phyloP scores from a whole-genome alignment of 768 basidiomycete species.

The Phanerodontia chrysosporium region DNA sequence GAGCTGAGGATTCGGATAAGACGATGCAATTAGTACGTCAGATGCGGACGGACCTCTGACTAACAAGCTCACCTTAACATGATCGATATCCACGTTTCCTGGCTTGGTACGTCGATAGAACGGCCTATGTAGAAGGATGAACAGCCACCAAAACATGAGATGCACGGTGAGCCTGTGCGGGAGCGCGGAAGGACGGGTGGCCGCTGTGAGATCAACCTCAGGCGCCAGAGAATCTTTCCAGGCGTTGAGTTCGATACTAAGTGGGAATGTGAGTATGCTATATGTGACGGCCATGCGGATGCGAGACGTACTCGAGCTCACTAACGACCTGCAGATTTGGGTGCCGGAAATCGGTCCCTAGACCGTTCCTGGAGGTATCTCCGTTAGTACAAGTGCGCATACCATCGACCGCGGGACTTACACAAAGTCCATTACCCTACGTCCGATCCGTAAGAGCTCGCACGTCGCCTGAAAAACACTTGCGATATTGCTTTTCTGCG shows the following conservation, averaged over 20 bases:
- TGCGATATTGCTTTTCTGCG: constrained; percentile 30
- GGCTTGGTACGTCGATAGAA: constrained; percentile 31
- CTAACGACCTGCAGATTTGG: constrained; percentile 45
- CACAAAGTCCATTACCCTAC: constrained; percentile 54
- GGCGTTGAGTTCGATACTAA: constrained; percentile 24
- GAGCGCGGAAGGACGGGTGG: constrained; percentile 42
- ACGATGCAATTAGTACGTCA: not conserved
- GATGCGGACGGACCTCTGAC: not conserved
- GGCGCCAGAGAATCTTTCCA: constrained; percentile 37
- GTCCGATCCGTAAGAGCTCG: constrained; percentile 43
- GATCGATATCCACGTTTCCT: constrained; percentile 41
- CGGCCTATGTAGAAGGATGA: constrained; percentile 58
- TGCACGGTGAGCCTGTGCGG: constrained; percentile 57
- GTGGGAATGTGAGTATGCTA: not conserved
- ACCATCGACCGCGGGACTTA: constrained; percentile 25
- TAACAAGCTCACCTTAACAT: constrained; percentile 43
- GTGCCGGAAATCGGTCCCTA: constrained; percentile 38
- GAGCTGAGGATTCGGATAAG: constrained; percentile 29
- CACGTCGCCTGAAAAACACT: constrained; percentile 46
- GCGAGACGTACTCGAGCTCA: constrained; percentile 43
- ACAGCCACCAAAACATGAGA: constrained; percentile 52
- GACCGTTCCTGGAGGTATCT: constrained; percentile 34
- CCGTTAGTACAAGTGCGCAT: not conserved
- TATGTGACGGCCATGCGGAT: constrained; percentile 1
- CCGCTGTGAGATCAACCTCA: constrained; percentile 47